These are phyloP conservation scores for Hemerocallis citrina DNA, from an alignment of 106 monocot genomes.

Conservation along the genomic window DNA sequence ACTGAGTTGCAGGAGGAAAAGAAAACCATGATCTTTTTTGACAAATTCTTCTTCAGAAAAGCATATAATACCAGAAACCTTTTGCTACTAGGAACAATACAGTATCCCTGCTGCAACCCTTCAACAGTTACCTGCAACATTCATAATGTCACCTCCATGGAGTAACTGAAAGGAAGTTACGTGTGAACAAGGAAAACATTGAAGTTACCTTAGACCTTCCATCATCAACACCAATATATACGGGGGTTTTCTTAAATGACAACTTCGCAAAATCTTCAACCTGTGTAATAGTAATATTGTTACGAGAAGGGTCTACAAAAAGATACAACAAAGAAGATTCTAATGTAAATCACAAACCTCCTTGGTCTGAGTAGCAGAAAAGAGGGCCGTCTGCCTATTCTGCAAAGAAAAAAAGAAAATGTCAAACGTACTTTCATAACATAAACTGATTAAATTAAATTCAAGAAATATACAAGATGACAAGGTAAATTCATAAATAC, in stretches of 20 bases:
- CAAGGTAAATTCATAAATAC: background rate
- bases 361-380: conserved; percentile 89
- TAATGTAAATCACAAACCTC: conserved; percentile 31
- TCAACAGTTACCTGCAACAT: conserved; percentile 73
- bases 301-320: background rate
- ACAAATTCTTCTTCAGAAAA: conserved; percentile 60
- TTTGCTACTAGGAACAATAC: conserved; percentile 64
- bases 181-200: background rate
- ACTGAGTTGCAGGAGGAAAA: conserved; percentile 96
- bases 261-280: conserved; percentile 80
- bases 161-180: background rate
- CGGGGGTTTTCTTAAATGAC: conserved; percentile 58
- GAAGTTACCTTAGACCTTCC: conserved; percentile 51
- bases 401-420: conserved; percentile 19
- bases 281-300: conserved; percentile 26
- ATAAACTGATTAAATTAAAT: background rate
- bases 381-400: conserved; percentile 86
- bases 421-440: conserved; percentile 1
- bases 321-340: background rate
- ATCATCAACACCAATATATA: conserved; percentile 91
- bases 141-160: conserved; percentile 4
- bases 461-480: background rate
- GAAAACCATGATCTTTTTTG: conserved; percentile 92
- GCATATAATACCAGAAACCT: conserved; percentile 83
- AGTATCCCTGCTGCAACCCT: conserved; percentile 85